Evolutionary conservation across 225 moss, liverwort and hornwort species (phyloP), one percentile per base, ranked within the genome.

Genomic region (Climacium dendroides): DNA sequence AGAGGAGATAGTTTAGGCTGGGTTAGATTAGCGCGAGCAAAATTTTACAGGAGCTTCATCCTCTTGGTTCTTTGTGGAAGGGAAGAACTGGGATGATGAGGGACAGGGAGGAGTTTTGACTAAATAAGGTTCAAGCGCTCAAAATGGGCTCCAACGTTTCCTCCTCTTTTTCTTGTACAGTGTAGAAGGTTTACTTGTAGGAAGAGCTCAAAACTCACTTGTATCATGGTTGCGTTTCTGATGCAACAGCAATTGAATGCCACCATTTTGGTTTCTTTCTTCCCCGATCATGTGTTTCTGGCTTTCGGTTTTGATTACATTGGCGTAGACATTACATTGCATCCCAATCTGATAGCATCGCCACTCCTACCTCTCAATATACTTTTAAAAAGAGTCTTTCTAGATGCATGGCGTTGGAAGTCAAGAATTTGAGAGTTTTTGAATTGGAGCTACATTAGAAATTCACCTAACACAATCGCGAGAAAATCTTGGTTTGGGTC

Each of bases 171-270:
- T 81, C 25, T 22, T 57, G 88, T 92, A 89, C 75, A 89, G 57
- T 81, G 61, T 80, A 79, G 78, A 57, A 72, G 80, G 39, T 88
- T 59, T 37, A 79, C 85, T 88, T 58, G 82, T 37, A 55, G 82
- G 41, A 84, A 87, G 75, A 89, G 53, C 87, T 81, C 43, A 82
- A 55, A 79, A 78, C 60, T 78, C 37, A 50, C 82, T 64, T 88
- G 88, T 92, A 89, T 29, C 87, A 86, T 89, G 74, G 80, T 74
- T 81, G 81, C 61, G 25, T 87, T 66, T 59, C 81, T 50, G 64
- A 58, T 76, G 85, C 87, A 81, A 87, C 54, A 76, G 29, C 65
- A 66, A 52, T 10, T 30, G 8, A 43, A 62, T 43, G 71, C 23
- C 77, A 45, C 32, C 57, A 5, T 69, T 29, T 72, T 58, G 79